Conservation (phyloP, 2,329 filamentous ascomycete species). For the Pyrenochaeta sp. region DNA sequence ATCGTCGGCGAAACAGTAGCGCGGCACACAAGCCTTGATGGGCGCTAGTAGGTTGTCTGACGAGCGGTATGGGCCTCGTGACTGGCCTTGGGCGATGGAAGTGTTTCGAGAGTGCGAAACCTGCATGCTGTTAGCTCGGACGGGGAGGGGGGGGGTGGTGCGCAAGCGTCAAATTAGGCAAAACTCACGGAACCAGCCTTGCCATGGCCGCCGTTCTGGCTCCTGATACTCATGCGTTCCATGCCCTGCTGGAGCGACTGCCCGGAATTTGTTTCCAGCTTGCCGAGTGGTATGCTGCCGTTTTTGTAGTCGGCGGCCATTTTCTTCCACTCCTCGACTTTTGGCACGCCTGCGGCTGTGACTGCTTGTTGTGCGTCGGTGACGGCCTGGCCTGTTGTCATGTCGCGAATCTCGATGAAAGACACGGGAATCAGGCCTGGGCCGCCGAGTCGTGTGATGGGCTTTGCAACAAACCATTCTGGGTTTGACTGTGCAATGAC, state of each 20-base stretch:
- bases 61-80: conserved; percentile 48
- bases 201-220: conserved; percentile 40
- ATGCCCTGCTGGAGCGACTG: conserved; percentile 66
- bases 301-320: conserved; percentile 99
- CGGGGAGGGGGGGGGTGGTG: no score
- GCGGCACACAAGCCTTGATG: conserved; percentile 82
- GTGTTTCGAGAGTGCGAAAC: conserved; percentile 45
- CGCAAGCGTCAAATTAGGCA: conserved; percentile 13
- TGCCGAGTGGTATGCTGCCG: conserved; percentile 94
- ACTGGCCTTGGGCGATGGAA: conserved; percentile 52
- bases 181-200: conserved; percentile 44
- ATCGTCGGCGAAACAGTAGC: conserved; percentile 95
- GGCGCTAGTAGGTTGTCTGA: conserved; percentile 71
- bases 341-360: conserved; percentile 85
- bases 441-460: conserved; percentile 95
- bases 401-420: conserved; percentile 95
- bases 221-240: conserved; percentile 77
- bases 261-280: conserved; percentile 71
- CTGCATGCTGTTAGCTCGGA: conserved; percentile 24
- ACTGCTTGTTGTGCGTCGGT: conserved; percentile 85
- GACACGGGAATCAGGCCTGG: conserved; percentile 95
- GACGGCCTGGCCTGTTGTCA: conserved; percentile 85
- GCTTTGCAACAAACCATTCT: conserved; percentile 99
- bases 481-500: conserved; percentile 98
- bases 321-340: conserved; percentile 99